Conservation (phyloP, 805 yeast genomes). For the Saccharomycopsis malanga region DNA sequence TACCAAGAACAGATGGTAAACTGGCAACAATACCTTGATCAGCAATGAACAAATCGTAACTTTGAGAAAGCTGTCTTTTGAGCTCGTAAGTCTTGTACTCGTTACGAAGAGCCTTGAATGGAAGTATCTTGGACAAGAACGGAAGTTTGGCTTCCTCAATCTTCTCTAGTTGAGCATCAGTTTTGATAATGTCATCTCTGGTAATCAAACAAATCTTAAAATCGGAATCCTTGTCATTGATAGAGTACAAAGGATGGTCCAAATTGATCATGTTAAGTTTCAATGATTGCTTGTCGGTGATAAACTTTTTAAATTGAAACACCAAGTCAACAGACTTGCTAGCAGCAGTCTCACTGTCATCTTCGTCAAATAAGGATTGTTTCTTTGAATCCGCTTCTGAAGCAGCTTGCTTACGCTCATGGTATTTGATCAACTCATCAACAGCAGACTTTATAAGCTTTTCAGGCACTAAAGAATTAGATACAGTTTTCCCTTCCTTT, state of each 20-base stretch:
- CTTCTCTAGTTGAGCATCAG: slow-evolving; percentile 35
- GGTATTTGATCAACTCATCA: slow-evolving; percentile 57
- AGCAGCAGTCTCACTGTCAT: slow-evolving; percentile 34
- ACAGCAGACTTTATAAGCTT: slow-evolving; percentile 39
- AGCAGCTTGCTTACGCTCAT: slow-evolving; percentile 31
- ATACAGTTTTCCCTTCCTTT: background rate
- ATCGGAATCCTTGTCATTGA: slow-evolving; percentile 31
- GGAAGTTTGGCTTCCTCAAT: slow-evolving; percentile 43
- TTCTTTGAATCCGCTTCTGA: slow-evolving; percentile 28
- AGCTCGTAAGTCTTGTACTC: slow-evolving; percentile 86
- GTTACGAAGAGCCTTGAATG: slow-evolving; percentile 71
- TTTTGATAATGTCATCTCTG: slow-evolving; percentile 49
- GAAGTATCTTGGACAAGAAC: slow-evolving; percentile 34
- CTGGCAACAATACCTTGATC: slow-evolving; percentile 78
- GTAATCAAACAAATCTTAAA: slow-evolving; percentile 58
- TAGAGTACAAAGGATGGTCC: slow-evolving; percentile 32
- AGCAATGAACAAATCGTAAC: slow-evolving; percentile 70
- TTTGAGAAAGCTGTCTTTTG: slow-evolving; percentile 62
- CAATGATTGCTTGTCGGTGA: slow-evolving; percentile 25
- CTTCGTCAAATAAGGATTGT: slow-evolving; percentile 53
- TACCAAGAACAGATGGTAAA: slow-evolving; percentile 82
- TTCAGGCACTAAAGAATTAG: background rate
- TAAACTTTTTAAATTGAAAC: slow-evolving; percentile 20
- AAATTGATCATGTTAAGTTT: slow-evolving; percentile 33
- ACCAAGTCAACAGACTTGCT: slow-evolving; percentile 10